A percentile compares a stretch with the other conserved stretches of the same genome.
Conservation (phyloP, 345 rosid genomes). For the Eucalyptus curtisii region DNA sequence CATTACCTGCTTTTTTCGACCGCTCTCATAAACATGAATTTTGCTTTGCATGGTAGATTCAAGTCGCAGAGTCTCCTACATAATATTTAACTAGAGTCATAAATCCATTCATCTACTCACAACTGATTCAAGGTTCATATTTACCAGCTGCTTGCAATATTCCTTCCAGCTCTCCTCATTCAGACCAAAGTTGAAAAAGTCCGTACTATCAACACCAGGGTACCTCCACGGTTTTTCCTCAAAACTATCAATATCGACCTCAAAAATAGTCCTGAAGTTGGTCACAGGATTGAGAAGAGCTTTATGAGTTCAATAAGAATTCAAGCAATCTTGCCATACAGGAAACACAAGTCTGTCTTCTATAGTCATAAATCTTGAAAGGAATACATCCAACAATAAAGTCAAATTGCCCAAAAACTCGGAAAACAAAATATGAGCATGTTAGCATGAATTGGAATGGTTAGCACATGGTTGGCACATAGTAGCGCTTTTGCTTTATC, state of each 20-base stretch:
- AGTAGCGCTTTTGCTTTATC: not conserved
- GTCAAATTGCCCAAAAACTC: not conserved
- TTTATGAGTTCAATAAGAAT: not conserved
- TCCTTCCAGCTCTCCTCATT: slow-evolving; percentile 99
- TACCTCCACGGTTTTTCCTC: slow-evolving; percentile 99
- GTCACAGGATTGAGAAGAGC: not conserved
- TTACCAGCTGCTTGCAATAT: slow-evolving; percentile 95
- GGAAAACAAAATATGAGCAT: not conserved
- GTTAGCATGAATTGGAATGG: not conserved
- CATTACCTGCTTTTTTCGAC: slow-evolving; percentile 80
- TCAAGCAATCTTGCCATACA: not conserved
- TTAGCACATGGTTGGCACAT: not conserved
- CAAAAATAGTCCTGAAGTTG: slow-evolving; percentile 84
- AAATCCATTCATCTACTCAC: slow-evolving; percentile 9
- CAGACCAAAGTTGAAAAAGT: slow-evolving; percentile 92
- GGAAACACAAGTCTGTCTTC: not conserved
- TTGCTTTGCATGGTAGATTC: slow-evolving; percentile 97
- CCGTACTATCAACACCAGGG: slow-evolving; percentile 63
- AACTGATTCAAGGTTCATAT: not conserved
- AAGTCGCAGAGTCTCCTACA: slow-evolving; percentile 83
- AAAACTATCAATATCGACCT: slow-evolving; percentile 82
- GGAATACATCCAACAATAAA: not conserved
- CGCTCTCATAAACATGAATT: slow-evolving; percentile 98
- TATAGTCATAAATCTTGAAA: not conserved
- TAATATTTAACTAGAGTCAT: slow-evolving; percentile 1